Percentiles rank a stretch among this genome's conserved stretches.
These are phyloP conservation scores for Fusarium sp. DNA, from an alignment of 2,329 filamentous ascomycete genomes.

Conservation along the genomic window DNA sequence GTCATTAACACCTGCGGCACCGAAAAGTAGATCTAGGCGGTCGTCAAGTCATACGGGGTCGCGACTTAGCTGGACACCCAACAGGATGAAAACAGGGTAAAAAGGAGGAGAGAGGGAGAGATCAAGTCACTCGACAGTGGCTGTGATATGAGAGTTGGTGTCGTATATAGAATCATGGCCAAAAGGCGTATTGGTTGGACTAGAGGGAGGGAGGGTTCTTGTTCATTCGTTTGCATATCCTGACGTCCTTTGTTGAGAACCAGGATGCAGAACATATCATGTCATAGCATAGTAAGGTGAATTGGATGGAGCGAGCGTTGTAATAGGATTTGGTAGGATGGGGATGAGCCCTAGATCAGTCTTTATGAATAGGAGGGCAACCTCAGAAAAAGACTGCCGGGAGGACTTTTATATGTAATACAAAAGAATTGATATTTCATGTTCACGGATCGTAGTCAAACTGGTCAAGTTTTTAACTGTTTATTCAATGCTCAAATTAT, in stretches of 20 bases:
- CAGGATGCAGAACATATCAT: constrained; percentile 11
- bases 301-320: constrained; percentile 6
- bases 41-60: constrained; percentile 34
- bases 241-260: background rate
- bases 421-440: constrained; percentile 29
- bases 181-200: constrained; percentile 31
- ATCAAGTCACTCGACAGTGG: constrained; percentile 4
- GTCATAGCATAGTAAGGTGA: constrained; percentile 22
- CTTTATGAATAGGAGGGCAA: constrained; percentile 20
- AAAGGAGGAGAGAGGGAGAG: constrained; percentile 6
- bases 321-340: background rate
- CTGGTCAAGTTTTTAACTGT: background rate
- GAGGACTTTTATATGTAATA: constrained; percentile 36
- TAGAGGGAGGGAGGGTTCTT: constrained; percentile 19
- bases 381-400: constrained; percentile 8
- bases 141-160: constrained; percentile 5
- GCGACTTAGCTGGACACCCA: constrained; percentile 30
- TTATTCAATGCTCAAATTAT: constrained; percentile 26
- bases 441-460: background rate
- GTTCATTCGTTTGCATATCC: constrained; percentile 25
- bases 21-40: constrained; percentile 29
- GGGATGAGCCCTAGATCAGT: constrained; percentile 11
- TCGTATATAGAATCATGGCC: constrained; percentile 27
- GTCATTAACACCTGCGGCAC: constrained; percentile 14
- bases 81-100: constrained; percentile 30